Evolutionary conservation across 768 basidiomycete species (phyloP), one percentile per base, ranked within the genome.

Genomic region (Dioszegia crocea): DNA sequence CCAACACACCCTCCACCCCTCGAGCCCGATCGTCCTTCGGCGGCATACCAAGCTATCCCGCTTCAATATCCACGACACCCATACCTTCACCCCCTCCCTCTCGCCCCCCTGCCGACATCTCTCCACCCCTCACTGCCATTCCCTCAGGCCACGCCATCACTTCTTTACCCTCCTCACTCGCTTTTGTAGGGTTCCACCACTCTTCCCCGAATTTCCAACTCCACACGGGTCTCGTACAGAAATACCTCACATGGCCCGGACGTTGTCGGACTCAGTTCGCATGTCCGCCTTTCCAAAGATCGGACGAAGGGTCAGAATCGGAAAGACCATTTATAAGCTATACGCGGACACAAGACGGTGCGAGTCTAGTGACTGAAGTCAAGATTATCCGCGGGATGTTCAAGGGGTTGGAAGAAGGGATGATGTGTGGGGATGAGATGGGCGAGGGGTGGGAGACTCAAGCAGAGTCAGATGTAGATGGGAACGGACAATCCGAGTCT

Each of bases 271-370:
- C 38, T 29, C 51, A 40, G 17, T 53, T 36, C 39, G 39, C 49
- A 9, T 3, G 31, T 10, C 21, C 49, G 36, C 2, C 26, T 33
- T 33, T 6, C 33, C 33, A 33, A 33, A 6, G 8, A 33, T n/a
- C n/a, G n/a, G n/a, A n/a, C n/a, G n/a, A n/a, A n/a, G n/a, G 33
- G 33, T 21, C 36, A 33, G 31, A 38, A 4, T 10, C 21, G 21
- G 45, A 46, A 56, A 36, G 68, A 39, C 68, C 71, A 11, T 73
- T 73, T 40, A 51, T 70, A 4, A 61, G 58, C 19, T 67, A 64
- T 41, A 73, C 71, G 9, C 26, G 65, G 44, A 73, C 65, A 12
- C 56, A 64, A 29, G 71, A 73, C 47, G 71, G 68, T 0, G 57
- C 65, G n/a, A 64, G 62, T 26, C 54, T 73, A 1, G 31, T 66